Evolutionary conservation across 257 asterid species (phyloP).

Genomic region (Capsicum chinense): DNA sequence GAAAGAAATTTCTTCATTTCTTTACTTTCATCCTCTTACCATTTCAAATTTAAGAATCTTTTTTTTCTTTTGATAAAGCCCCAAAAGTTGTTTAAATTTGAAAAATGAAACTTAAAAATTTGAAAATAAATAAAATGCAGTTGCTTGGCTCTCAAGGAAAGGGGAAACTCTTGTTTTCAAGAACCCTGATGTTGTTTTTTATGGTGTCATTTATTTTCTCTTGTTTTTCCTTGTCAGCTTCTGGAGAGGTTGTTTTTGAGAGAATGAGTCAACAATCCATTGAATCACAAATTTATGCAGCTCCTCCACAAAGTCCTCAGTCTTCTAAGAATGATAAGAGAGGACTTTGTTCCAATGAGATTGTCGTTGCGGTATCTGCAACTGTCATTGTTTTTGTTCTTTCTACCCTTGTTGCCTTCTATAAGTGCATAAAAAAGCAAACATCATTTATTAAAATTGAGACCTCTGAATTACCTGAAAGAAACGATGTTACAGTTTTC

Average conservation of each 20-base stretch:
- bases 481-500: constrained; percentile 74
- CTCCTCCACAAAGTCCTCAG: constrained; percentile 42
- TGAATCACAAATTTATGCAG: constrained; percentile 39
- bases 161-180: not conserved
- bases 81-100: not conserved
- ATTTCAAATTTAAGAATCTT: constrained; percentile 20
- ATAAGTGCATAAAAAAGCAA: constrained; percentile 64
- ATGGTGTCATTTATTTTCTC: constrained; percentile 48
- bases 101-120: not conserved
- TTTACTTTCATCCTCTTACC: not conserved
- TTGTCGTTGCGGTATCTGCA: constrained; percentile 74
- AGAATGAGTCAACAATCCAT: constrained; percentile 58
- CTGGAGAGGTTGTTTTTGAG: constrained; percentile 50
- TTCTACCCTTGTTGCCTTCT: constrained; percentile 61
- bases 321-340: constrained; percentile 34
- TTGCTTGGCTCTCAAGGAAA: not conserved
- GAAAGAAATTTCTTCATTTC: not conserved
- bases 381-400: constrained; percentile 69
- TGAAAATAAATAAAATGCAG: not conserved
- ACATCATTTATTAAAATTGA: constrained; percentile 72
- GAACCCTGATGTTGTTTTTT: constrained; percentile 32
- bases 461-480: constrained; percentile 50
- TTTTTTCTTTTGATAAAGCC: not conserved
- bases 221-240: constrained; percentile 51
- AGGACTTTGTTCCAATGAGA: constrained; percentile 63